A percentile compares a stretch with the other conserved stretches of the same genome.
These are phyloP conservation scores for Malbranchea cinnamomea DNA, from an alignment of 2,329 filamentous ascomycete species.

Conservation along the genomic window DNA sequence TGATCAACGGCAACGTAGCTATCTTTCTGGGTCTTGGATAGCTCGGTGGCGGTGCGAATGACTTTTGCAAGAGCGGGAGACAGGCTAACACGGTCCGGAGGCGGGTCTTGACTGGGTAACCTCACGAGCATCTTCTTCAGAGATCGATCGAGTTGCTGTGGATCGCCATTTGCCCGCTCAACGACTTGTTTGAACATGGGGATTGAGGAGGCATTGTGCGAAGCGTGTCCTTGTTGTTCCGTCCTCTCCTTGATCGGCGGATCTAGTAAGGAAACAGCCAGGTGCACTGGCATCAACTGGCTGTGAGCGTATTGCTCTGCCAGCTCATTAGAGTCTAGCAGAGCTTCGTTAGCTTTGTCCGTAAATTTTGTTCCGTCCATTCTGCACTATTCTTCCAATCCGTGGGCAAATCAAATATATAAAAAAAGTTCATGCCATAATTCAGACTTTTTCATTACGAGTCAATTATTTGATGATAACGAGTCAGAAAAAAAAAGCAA, in stretches of 20 bases:
- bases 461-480: no score
- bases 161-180: conserved; percentile 83
- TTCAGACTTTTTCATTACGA: no score
- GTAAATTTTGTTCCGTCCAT: conserved; percentile 56
- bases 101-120: conserved; percentile 84
- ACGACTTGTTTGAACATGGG: conserved; percentile 93
- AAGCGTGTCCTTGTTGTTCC: conserved; percentile 61
- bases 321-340: conserved; percentile 75
- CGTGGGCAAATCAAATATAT: no score
- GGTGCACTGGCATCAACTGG: conserved; percentile 78
- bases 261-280: conserved; percentile 47
- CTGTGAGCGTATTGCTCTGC: conserved; percentile 83
- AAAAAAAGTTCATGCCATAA: no score
- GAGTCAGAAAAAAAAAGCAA: no score
- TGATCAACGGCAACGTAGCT: conserved; percentile 90
- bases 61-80: conserved; percentile 70
- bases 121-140: conserved; percentile 87
- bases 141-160: conserved; percentile 71
- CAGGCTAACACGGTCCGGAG: conserved; percentile 74
- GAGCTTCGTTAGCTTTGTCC: conserved; percentile 76
- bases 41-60: conserved; percentile 67
- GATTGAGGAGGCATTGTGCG: conserved; percentile 44
- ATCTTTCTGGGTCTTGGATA: conserved; percentile 97
- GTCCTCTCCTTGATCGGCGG: conserved; percentile 35
- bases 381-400: no score